A percentile compares a stretch with the other conserved stretches of the same genome.
phyloP scores from a whole-genome alignment of 1,139 yeast species.

The Geotrichum europaeum region DNA sequence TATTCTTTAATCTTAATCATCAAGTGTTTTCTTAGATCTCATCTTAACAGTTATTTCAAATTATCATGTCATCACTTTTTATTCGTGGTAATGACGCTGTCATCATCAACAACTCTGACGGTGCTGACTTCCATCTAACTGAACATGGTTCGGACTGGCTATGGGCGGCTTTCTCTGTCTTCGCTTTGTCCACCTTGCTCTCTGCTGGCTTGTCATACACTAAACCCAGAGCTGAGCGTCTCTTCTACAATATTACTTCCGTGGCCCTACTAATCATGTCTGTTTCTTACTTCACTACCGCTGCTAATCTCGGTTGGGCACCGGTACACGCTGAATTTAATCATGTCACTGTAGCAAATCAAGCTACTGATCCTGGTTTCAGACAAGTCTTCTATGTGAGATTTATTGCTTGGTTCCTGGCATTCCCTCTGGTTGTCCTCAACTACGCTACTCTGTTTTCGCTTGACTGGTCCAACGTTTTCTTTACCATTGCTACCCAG shows the following conservation, averaged over 20 bases:
- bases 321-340: conserved; percentile 49
- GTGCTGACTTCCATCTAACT: conserved; percentile 47
- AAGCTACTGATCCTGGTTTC: conserved; percentile 36
- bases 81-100: conserved; percentile 44
- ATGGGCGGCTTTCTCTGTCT: conserved; percentile 57
- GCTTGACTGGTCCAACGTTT: conserved; percentile 37
- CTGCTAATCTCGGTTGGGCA: conserved; percentile 63
- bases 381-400: conserved; percentile 64
- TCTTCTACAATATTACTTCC: conserved; percentile 44
- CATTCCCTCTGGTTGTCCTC: conserved; percentile 50
- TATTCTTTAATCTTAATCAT: background rate
- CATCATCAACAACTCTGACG: conserved; percentile 42
- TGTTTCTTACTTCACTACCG: conserved; percentile 54
- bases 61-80: background rate
- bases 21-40: background rate
- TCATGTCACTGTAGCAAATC: conserved; percentile 41
- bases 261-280: conserved; percentile 44
- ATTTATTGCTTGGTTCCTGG: conserved; percentile 62
- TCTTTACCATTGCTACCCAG: conserved; percentile 41
- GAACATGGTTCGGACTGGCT: conserved; percentile 62
- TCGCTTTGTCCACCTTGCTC: conserved; percentile 43
- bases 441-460: conserved; percentile 45
- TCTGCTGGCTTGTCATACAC: conserved; percentile 37
- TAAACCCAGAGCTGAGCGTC: conserved; percentile 39
- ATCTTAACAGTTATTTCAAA: background rate